Base-by-base conservation (phyloP, 352 stramenopile genomes). In the Globisporangium acanthophoron region DNA sequence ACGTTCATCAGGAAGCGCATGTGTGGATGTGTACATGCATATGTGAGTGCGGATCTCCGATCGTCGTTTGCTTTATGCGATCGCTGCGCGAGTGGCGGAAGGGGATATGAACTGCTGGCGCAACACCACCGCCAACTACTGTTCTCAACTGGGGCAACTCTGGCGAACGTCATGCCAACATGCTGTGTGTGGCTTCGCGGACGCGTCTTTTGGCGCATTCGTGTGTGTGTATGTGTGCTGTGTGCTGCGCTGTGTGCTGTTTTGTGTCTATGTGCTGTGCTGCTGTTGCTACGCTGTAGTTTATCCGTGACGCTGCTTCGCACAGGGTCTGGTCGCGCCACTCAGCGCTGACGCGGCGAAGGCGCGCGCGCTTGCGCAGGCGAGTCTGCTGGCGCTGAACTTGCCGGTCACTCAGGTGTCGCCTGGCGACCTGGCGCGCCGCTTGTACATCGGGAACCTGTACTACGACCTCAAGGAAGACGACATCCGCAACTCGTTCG, bases 381-480 rank as follows among this genome's bases (percentile, higher is more conserved):
- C 82, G 29, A 92, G 75, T 76, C 45, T 92, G 21, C 58, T 92
- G 62, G 69, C 82, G 35, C 68, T 90, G 31, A 80, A 74, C 18
- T 54, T 92, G 11, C 70, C 78, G 0, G 63, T 65, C 27, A 61
- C 70, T 35, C 78, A 79, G 33, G 59, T 84, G 18, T 85, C 77
- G 40, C 65, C 74, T 16, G 71, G 67, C 49, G 82, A 92, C n/a
- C 63, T 92, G 61, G 82, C 82, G 18, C 72, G 77, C 46, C 76
- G 82, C 3, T 60, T 92, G 40, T 92, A 92, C 62, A 85, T 92
- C 40, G 82, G 80, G 52, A 92, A 92, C 20, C 57, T 92, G 20
- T 89, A 90, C 64, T 92, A 92, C 65, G 82, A 90, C 46, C 76
- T 92, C 35, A 90, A 85, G 65, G 82, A 92, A 58, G 76, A 92